Base-by-base conservation (phyloP, 176 grass and related monocot species). In the Aegilops sharonensis region DNA sequence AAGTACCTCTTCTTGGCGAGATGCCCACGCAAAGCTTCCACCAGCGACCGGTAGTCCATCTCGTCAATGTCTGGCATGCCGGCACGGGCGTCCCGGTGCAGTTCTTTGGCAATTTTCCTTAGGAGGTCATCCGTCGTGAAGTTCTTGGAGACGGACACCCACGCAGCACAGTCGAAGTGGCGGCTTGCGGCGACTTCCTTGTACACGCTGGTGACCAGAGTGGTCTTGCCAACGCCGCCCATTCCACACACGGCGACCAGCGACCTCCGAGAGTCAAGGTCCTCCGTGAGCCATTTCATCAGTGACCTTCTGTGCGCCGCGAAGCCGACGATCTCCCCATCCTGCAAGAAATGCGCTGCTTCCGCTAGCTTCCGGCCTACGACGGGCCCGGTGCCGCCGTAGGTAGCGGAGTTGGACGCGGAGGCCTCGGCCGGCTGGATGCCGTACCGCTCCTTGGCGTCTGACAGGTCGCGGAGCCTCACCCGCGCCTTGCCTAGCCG, bases 161-260 rank as follows among this genome's bases (percentile, higher is more conserved):
- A 92, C 2, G 87, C 87, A 37, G 68, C 52, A 4, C 84, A 89
- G 25, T 89, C 79, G 15, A 89, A 92, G 61, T 61, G 52, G 31
- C 5, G 10, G 56, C 56, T 77, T 9, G 68, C 7, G 85, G 17
- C 81, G 7, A 57, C 57, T 37, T 60, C 37, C 52, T 68, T 92
- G 83, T 42, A 78, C 52, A 86, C 25, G 4, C 21, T 78, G 17
- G 69, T 88, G 36, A 78, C 83, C 3, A 91, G 81, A 37, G 89
- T 87, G 5, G 89, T 91, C 75, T 91, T 91, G 30, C 89, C 89
- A 66, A 87, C 79, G 2, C 85, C 89, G 35, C 89, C 85, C 80
- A 79, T 91, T 8, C 80, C 89, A 66, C 47, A 77, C 11, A 91
- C 85, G 0, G 85, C 2, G 10, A 88, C 10, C 69, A 87, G 20